Base-by-base conservation (phyloP, 257 asterid species). In the Nemophila menziesii region DNA sequence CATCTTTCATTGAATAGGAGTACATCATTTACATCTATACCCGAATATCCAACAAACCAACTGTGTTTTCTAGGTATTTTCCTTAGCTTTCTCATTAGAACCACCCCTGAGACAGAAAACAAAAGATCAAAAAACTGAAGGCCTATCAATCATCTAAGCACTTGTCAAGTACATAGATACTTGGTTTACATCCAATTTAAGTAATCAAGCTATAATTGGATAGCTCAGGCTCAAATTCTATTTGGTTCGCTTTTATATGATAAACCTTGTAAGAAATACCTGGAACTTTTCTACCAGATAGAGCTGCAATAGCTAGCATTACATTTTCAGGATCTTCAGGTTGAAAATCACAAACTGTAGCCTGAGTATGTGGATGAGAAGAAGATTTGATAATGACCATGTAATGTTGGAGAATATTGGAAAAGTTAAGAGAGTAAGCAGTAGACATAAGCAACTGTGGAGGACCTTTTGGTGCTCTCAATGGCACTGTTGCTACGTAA, bases 281-380 rank as follows among this genome's bases (percentile, higher is more conserved):
- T 4, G 79, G 50, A 27, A 86, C 65, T 24, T 70, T 56, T 52
- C 64, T 37, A 1, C 90, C 80, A 1, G 80, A 67, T 53, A 86
- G 62, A 12, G 94, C 94, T 12, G 79, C 64, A 20, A 57, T 59
- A 6, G 94, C 94, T 16, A 78, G 74, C 52, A 33, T 55, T 23
- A 82, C 17, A 43, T 53, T 74, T 57, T 86, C 90, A 3, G 96
- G 94, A 55, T 86, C 86, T 54, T 52, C 20, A 5, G 96, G 96
- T 61, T 82, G 96, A 44, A 86, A 86, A 61, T 86, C 93, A 57
- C 57, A 79, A 17, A 72, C 93, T 39, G 66, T 3, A 15, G 52
- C 82, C 73, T 63, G 24, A 15, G 47, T 49, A 17, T 46, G 9
- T 10, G 7, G 44, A 37, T 51, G 46, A 5, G 60, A 54, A 2